Conservation (phyloP, 2,329 filamentous ascomycete genomes). For the Blumeria hordei region DNA sequence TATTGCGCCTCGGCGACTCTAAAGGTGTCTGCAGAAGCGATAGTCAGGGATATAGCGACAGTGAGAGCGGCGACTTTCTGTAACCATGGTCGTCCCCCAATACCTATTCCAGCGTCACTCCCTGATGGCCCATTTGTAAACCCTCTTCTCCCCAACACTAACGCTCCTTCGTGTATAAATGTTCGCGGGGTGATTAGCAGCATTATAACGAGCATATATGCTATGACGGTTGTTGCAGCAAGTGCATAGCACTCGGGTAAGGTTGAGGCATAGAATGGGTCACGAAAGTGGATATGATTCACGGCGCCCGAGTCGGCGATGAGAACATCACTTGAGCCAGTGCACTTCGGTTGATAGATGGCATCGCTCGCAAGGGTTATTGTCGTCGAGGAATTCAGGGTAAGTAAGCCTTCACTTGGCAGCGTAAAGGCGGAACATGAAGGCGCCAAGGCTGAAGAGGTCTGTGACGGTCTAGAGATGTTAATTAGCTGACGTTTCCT, state of each 20-base stretch:
- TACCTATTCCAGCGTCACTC: conserved; percentile 45
- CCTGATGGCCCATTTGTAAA: conserved; percentile 63
- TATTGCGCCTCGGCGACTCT: conserved; percentile 66
- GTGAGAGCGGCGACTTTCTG: conserved; percentile 60
- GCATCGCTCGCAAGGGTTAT: conserved; percentile 23
- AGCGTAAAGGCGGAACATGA: conserved; percentile 39
- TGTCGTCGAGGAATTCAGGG: conserved; percentile 14
- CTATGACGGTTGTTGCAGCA: conserved; percentile 69
- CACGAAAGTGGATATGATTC: conserved; percentile 30
- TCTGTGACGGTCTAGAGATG: conserved; percentile 12
- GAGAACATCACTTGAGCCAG: conserved; percentile 15
- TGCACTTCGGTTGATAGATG: conserved; percentile 24
- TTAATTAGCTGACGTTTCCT: conserved; percentile 13
- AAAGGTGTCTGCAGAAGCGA: conserved; percentile 83
- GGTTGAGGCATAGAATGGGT: conserved; percentile 83
- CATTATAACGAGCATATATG: conserved; percentile 69
- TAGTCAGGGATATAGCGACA: conserved; percentile 66
- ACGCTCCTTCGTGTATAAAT: conserved; percentile 65
- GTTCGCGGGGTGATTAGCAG: conserved; percentile 83
- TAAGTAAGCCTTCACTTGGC: conserved; percentile 29
- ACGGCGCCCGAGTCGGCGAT: conserved; percentile 8
- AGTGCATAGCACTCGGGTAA: conserved; percentile 87
- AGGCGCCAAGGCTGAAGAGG: conserved; percentile 17
- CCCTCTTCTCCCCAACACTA: conserved; percentile 56
- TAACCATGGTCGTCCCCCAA: conserved; percentile 80